Conservation (phyloP, 768 basidiomycete genomes). For the Hemileccinum impolitum region DNA sequence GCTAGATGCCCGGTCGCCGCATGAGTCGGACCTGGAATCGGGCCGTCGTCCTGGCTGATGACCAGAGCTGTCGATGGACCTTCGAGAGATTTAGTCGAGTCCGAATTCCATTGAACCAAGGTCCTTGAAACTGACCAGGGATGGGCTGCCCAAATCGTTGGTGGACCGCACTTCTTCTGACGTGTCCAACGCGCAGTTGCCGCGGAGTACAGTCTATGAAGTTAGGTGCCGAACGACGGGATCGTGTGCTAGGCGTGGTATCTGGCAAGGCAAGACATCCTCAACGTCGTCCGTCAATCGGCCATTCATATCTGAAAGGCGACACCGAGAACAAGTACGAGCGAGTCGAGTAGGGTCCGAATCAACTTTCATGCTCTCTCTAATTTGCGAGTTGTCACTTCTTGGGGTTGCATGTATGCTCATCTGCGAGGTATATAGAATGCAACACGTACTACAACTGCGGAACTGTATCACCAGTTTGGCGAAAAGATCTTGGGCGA, state of each 20-base stretch:
- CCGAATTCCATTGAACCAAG: too few relatives aligned
- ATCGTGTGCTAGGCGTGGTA: slow-evolving; percentile 89
- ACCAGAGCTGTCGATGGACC: too few relatives aligned
- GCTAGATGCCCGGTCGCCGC: too few relatives aligned
- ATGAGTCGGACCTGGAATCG: too few relatives aligned
- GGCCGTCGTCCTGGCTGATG: too few relatives aligned
- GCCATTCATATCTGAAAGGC: slow-evolving; percentile 99
- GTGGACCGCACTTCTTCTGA: too few relatives aligned
- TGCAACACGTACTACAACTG: slow-evolving; percentile 80
- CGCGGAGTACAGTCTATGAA: slow-evolving; percentile 88
- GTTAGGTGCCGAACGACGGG: slow-evolving; percentile 87
- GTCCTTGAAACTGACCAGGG: too few relatives aligned
- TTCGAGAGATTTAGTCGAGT: too few relatives aligned
- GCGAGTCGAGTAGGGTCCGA: background rate
- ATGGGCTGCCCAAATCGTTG: too few relatives aligned
- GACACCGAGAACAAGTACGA: slow-evolving; percentile 80
- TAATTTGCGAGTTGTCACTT: slow-evolving; percentile 71
- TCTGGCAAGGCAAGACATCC: slow-evolving; percentile 89
- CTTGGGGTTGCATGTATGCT: slow-evolving; percentile 3
- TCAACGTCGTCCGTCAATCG: slow-evolving; percentile 83
- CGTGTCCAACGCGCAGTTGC: slow-evolving; percentile 87
- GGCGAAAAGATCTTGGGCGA: slow-evolving; percentile 88
- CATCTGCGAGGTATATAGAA: slow-evolving; percentile 48
- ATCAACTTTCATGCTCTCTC: background rate
- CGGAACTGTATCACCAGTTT: slow-evolving; percentile 91